phyloP scores from a whole-genome alignment of 1,139 yeast genomes.

The Geotrichum klebahnii region DNA sequence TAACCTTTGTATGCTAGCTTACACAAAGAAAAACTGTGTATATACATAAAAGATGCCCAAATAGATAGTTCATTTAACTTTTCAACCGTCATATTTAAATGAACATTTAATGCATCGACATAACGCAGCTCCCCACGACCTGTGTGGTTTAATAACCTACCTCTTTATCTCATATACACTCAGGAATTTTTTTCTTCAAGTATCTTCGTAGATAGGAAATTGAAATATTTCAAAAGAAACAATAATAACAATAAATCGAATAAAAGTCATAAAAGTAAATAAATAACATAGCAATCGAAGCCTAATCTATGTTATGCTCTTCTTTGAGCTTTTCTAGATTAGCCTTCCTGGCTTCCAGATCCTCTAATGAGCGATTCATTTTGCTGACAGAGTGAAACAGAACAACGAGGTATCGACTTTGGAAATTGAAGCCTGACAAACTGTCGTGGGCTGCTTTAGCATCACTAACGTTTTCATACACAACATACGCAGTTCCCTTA shows the following conservation, averaged over 20 bases:
- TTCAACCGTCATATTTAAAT: too few species aligned
- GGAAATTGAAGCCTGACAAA: constrained; percentile 57
- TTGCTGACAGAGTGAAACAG: constrained; percentile 46
- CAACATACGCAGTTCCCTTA: constrained; percentile 56
- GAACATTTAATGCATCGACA: too few species aligned
- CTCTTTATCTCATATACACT: too few species aligned
- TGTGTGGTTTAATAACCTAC: too few species aligned
- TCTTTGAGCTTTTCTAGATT: constrained; percentile 32
- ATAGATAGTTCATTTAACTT: too few species aligned
- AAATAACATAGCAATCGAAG: neutral
- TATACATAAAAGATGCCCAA: too few species aligned
- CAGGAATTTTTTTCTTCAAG: neutral
- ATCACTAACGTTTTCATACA: constrained; percentile 48
- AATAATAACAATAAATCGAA: neutral
- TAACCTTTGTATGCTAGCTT: too few species aligned
- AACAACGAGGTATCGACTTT: constrained; percentile 57
- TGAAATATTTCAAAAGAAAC: too few species aligned
- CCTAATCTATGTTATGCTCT: constrained; percentile 28
- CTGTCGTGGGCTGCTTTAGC: constrained; percentile 53
- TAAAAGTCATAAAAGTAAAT: neutral
- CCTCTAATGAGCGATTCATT: constrained; percentile 28
- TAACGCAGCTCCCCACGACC: too few species aligned
- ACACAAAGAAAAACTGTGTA: too few species aligned
- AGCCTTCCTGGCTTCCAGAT: constrained; percentile 31
- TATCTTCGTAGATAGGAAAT: neutral